Conservation (phyloP, 371 early-diverging fungal species). For the Actinomucor elegans region DNA sequence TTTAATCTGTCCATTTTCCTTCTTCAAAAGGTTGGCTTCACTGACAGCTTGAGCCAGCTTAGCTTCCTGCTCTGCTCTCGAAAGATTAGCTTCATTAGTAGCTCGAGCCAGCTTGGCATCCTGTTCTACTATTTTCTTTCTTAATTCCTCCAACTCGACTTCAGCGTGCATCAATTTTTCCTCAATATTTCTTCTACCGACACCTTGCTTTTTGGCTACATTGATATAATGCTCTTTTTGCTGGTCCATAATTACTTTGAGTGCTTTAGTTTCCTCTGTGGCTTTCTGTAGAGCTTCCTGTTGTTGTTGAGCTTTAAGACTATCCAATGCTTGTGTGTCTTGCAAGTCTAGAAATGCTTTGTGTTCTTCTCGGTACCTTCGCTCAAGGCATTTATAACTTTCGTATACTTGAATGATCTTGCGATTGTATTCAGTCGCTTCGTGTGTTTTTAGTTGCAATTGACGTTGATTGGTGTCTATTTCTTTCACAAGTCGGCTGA, state of each 20-base stretch:
- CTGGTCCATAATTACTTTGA: background rate
- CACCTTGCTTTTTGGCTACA: constrained; percentile 7
- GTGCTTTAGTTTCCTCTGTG: too few relatives aligned
- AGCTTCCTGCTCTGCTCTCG: too few relatives aligned
- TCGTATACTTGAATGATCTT: constrained; percentile 1
- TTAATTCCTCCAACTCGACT: background rate
- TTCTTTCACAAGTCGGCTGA: too few relatives aligned
- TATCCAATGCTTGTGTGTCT: background rate
- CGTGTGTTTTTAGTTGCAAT: background rate
- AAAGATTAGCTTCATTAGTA: too few relatives aligned
- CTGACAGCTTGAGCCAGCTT: too few relatives aligned
- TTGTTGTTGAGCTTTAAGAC: background rate
- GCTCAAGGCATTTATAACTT: background rate
- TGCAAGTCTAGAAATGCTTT: background rate
- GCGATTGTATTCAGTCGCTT: background rate
- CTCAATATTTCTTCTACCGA: constrained; percentile 11
- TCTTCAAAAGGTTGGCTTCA: too few relatives aligned
- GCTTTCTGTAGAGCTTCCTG: too few relatives aligned
- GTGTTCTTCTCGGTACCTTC: constrained; percentile 5
- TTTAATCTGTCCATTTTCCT: background rate
- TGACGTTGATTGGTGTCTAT: too few relatives aligned
- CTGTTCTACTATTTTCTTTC: background rate
- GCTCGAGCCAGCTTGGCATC: background rate
- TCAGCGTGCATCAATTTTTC: background rate
- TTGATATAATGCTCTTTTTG: background rate